Evolutionary conservation across 2,329 filamentous ascomycete genomes (phyloP).

Genomic region (Pestalotiopsis sp.): DNA sequence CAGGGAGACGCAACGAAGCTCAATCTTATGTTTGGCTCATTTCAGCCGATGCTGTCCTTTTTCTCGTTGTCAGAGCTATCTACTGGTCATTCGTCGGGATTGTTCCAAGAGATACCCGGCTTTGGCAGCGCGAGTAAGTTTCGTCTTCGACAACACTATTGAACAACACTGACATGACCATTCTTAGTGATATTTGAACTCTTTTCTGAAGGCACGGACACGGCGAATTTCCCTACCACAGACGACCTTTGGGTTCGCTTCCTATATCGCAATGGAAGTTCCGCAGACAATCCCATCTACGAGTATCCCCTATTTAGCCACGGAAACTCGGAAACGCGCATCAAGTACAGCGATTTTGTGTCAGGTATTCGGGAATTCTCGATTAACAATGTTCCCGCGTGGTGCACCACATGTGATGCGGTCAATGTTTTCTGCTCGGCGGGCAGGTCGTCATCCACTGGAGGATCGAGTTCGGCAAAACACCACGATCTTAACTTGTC

Average conservation of each 20-base stretch:
- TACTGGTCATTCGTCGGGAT: constrained; percentile 52
- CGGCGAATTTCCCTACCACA: constrained; percentile 29
- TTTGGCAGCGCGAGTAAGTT: constrained; percentile 65
- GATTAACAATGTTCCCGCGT: constrained; percentile 35
- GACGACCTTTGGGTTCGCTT: constrained; percentile 57
- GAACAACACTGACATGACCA: neutral
- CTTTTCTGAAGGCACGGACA: constrained; percentile 31
- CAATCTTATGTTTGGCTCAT: constrained; percentile 56
- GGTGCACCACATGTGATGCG: constrained; percentile 48
- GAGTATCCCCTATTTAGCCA: constrained; percentile 45
- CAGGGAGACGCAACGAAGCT: constrained; percentile 47
- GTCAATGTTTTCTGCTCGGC: constrained; percentile 41
- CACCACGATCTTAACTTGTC: constrained; percentile 24
- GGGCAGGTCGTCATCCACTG: neutral
- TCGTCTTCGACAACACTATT: neutral
- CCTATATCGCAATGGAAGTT: constrained; percentile 54
- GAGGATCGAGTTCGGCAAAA: neutral
- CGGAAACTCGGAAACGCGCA: constrained; percentile 31
- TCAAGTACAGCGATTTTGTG: constrained; percentile 43
- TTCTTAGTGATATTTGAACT: constrained; percentile 70
- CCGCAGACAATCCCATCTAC: constrained; percentile 34
- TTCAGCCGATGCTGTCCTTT: constrained; percentile 58
- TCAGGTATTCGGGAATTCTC: constrained; percentile 38
- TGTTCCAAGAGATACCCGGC: constrained; percentile 55
- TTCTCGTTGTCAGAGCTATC: constrained; percentile 51